Conservation (phyloP, 2,329 filamentous ascomycete genomes). For the Thelonectria discophora region DNA sequence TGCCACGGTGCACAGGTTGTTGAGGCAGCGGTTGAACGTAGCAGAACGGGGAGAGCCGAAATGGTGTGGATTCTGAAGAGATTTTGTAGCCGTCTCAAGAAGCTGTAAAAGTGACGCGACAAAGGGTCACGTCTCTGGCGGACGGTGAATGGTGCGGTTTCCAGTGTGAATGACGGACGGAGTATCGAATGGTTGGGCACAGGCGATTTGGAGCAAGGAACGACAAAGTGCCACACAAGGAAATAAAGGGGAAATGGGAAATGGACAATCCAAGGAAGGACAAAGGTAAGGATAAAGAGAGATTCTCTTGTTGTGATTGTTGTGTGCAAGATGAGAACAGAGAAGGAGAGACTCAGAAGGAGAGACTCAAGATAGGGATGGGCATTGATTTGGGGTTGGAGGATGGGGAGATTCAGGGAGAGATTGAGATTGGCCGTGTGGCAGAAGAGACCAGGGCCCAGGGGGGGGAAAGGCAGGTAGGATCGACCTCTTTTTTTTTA, state of each 20-base stretch:
- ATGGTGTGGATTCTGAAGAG: constrained; percentile 18
- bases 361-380: background rate
- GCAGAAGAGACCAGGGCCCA: constrained; percentile 15
- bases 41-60: too few relatives aligned
- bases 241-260: too few relatives aligned
- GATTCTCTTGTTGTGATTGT: background rate
- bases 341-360: background rate
- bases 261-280: background rate
- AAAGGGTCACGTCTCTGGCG: background rate
- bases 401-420: constrained; percentile 5
- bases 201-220: background rate
- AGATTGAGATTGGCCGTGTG: constrained; percentile 18
- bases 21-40: background rate
- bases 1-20: constrained; percentile 2
- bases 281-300: background rate
- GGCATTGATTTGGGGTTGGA: background rate
- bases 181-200: too few relatives aligned
- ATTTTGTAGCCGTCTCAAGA: background rate
- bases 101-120: background rate
- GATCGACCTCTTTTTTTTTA: background rate
- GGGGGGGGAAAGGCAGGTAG: background rate
- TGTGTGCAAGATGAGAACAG: background rate
- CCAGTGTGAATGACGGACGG: too few relatives aligned
- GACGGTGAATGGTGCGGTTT: too few relatives aligned
- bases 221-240: too few relatives aligned